phyloP scores from a whole-genome alignment of 140 eudicot species.

The Ambrosia hybrid region DNA sequence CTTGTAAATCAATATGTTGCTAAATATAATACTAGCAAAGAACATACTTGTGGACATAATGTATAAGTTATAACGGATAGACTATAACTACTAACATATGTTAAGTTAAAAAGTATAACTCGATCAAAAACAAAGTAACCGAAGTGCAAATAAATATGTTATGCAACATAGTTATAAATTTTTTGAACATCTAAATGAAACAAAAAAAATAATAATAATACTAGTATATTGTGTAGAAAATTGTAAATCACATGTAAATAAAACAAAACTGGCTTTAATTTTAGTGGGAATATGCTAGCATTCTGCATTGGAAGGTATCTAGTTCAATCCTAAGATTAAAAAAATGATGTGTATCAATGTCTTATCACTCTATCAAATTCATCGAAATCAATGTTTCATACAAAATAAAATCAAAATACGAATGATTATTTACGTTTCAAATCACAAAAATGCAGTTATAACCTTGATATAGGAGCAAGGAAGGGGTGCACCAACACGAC shows the following conservation, averaged over 20 bases:
- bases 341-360: slow-evolving; percentile 3
- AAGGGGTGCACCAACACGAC: slow-evolving; percentile 97
- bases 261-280: not conserved
- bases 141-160: not conserved
- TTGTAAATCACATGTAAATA: not conserved
- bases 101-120: not conserved
- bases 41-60: not conserved
- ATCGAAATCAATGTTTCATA: slow-evolving; percentile 1
- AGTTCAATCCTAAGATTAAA: not conserved
- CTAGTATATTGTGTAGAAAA: not conserved
- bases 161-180: not conserved
- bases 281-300: slow-evolving; percentile 11
- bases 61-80: not conserved
- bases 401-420: slow-evolving; percentile 2
- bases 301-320: slow-evolving; percentile 3
- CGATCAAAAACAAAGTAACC: not conserved
- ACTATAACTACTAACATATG: not conserved
- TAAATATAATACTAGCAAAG: not conserved
- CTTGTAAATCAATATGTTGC: not conserved
- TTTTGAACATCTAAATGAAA: not conserved
- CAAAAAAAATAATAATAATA: not conserved
- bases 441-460: slow-evolving; percentile 16
- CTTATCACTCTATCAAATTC: not conserved
- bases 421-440: not conserved
- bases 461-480: slow-evolving; percentile 96